Percentiles rank a stretch among this genome's conserved stretches.
phyloP scores from a whole-genome alignment of 176 grass and related monocot species.

The Chrysopogon serrulatus region DNA sequence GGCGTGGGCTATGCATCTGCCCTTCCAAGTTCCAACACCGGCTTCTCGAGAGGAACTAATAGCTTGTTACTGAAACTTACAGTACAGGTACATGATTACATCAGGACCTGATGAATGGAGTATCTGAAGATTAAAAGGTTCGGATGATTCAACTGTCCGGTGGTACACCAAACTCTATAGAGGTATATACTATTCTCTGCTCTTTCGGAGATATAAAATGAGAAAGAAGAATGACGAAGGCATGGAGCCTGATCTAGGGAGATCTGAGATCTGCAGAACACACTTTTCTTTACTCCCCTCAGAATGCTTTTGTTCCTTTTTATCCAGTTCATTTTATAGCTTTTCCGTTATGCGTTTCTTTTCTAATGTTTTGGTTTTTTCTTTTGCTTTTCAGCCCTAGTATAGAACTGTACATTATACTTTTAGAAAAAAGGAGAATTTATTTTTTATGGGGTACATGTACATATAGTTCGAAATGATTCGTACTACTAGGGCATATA shows the following conservation, averaged over 20 bases:
- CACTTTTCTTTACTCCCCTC: not conserved
- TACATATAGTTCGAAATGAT: not conserved
- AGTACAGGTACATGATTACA: too few species aligned
- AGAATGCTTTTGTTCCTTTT: conserved; percentile 18
- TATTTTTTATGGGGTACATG: not conserved
- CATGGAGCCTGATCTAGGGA: not conserved
- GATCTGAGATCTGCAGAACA: conserved; percentile 8
- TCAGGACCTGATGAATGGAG: not conserved
- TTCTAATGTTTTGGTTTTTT: not conserved
- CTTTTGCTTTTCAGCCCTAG: not conserved
- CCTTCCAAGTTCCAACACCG: not conserved
- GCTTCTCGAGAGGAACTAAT: not conserved
- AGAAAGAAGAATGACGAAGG: not conserved
- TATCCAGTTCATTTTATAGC: conserved; percentile 7
- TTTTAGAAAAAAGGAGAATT: not conserved
- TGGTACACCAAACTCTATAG: not conserved
- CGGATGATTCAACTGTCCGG: not conserved
- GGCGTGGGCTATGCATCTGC: not conserved
- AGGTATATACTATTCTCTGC: not conserved
- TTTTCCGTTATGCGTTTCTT: conserved; percentile 5
- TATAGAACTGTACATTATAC: not conserved
- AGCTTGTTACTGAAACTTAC: not conserved
- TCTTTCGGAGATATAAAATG: not conserved
- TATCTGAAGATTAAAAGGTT: not conserved
- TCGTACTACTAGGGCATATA: not conserved